These are phyloP conservation scores for Fraxinus greggii DNA, from an alignment of 305 asterid genomes.

Conservation along the genomic window DNA sequence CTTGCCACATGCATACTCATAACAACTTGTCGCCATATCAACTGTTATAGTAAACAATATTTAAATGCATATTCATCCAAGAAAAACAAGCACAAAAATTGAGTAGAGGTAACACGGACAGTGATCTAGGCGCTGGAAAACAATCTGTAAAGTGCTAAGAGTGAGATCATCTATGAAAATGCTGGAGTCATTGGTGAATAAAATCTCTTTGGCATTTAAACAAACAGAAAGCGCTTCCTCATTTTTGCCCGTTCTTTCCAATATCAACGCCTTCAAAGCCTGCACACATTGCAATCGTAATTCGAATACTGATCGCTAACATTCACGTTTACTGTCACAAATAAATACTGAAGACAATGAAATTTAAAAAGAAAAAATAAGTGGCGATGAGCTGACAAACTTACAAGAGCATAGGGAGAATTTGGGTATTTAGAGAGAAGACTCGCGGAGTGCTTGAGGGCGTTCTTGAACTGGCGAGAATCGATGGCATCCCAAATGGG, in stretches of 20 bases:
- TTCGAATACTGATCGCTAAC: neutral
- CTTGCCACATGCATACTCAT: slow-evolving; percentile 80
- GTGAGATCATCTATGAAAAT: slow-evolving; percentile 84
- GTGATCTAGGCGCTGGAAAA: slow-evolving; percentile 88
- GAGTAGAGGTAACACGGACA: slow-evolving; percentile 42
- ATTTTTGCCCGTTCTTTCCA: slow-evolving; percentile 87
- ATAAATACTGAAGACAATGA: neutral
- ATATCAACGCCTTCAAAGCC: slow-evolving; percentile 85
- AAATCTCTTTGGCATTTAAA: slow-evolving; percentile 71
- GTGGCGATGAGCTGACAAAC: slow-evolving; percentile 15
- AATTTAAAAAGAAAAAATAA: neutral
- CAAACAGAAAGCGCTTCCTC: slow-evolving; percentile 86
- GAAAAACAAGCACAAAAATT: neutral
- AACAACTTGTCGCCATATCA: slow-evolving; percentile 97
- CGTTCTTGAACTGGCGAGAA: slow-evolving; percentile 91
- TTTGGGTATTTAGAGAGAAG: slow-evolving; percentile 78
- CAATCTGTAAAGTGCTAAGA: slow-evolving; percentile 92
- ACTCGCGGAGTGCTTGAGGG: slow-evolving; percentile 71
- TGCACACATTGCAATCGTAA: slow-evolving; percentile 25
- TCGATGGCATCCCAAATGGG: slow-evolving; percentile 97
- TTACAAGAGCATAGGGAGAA: slow-evolving; percentile 86
- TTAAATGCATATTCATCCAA: neutral
- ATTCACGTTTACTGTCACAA: neutral
- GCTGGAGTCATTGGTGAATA: slow-evolving; percentile 53
- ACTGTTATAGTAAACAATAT: slow-evolving; percentile 46